Base-by-base conservation (phyloP, 345 rosid species). In the Melastoma malabathricum region DNA sequence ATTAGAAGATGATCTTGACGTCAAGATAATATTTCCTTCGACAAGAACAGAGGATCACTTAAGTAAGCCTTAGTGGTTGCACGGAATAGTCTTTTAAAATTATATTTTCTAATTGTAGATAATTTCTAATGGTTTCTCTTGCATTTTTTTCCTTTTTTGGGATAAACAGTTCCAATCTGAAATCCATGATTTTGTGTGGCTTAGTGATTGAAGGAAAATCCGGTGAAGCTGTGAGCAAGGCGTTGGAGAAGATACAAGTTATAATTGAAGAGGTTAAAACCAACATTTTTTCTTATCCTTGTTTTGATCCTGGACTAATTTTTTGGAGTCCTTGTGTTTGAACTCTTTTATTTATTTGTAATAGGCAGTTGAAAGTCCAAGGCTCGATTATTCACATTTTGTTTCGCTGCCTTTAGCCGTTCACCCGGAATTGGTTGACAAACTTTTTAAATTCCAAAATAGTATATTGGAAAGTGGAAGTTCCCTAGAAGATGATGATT, bases 371-470 rank as follows among this genome's bases (percentile, higher is more conserved):
- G 64, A 58, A 50, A 75, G 89, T 65, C 83, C 70, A 25, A 71
- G 49, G 59, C 79, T 92, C 2, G 77, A 82, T 14, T 92, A 84
- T 64, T 87, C 98, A 13, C 96, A 87, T 71, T 87, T 92, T 45
- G 65, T 87, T 58, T 84, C 95, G 41, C 93, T 92, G 65, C 98
- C 97, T 50, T 54, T 87, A 73, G 98, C 90, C 25, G 63, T 81
- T 77, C 72, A 92, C 61, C 80, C 84, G 9, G 83, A 62, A 67
- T 66, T 92, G 74, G 86, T 84, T 53, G 82, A 65, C 31, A 92
- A 81, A 75, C 93, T 87, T 41, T 46, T 77, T 66, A 59, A 61
- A 48, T 84, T 92, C 68, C 95, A 82, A 77, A 82, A 81, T 51
- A 55, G 71, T 52, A 69, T 84, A 55, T 67, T 92, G 61, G 81